These are phyloP conservation scores for Aspergillus quadrilineatus DNA, from an alignment of 2,329 filamentous ascomycete genomes.

Conservation along the genomic window DNA sequence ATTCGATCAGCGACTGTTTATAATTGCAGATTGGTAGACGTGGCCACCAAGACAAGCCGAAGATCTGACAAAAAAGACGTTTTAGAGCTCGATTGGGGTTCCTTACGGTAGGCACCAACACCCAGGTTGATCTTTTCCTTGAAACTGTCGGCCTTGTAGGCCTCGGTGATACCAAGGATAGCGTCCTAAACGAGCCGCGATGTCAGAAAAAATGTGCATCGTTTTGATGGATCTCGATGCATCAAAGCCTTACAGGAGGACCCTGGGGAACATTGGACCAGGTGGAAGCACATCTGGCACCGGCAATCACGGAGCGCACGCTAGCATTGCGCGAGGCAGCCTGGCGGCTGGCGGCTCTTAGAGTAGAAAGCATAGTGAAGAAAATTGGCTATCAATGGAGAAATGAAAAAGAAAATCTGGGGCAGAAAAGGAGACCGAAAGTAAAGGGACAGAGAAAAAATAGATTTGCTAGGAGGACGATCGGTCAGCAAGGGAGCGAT, in stretches of 20 bases:
- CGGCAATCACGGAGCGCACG: conserved; percentile 40
- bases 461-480: conserved; percentile 3
- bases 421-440: conserved; percentile 6
- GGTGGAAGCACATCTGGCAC: conserved; percentile 68
- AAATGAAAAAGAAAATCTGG: conserved; percentile 1
- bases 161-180: conserved; percentile 74
- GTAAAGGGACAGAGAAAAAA: conserved; percentile 10
- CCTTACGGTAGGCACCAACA: conserved; percentile 87
- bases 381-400: conserved; percentile 3
- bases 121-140: conserved; percentile 97
- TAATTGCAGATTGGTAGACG: not conserved
- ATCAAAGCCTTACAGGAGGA: conserved; percentile 71
- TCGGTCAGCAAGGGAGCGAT: conserved; percentile 12
- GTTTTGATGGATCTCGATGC: conserved; percentile 4
- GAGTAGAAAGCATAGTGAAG: conserved; percentile 46
- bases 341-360: conserved; percentile 45
- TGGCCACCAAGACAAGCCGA: not conserved
- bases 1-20: not conserved
- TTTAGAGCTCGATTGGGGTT: not conserved
- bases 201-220: conserved; percentile 24
- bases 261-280: conserved; percentile 92
- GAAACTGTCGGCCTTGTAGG: conserved; percentile 95
- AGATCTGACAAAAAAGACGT: not conserved
- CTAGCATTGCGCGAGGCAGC: conserved; percentile 41
- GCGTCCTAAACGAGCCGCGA: conserved; percentile 37